These are phyloP conservation scores for Funneliformis geosporum DNA, from an alignment of 192 early-diverging fungal genomes.

Conservation along the genomic window DNA sequence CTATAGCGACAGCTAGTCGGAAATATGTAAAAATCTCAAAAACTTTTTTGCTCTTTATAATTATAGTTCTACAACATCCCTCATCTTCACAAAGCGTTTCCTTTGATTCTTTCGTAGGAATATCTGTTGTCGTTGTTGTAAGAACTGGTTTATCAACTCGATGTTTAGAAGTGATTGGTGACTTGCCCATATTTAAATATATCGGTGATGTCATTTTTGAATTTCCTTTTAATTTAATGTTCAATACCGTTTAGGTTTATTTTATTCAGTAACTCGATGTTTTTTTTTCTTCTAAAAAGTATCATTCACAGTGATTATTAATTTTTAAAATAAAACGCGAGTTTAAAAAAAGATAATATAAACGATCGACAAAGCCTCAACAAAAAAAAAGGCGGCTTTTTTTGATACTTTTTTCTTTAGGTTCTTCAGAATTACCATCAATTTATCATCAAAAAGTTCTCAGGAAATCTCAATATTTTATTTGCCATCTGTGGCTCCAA, in stretches of 20 bases:
- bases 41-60: background rate
- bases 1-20: background rate
- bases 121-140: background rate
- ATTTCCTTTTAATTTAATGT: background rate
- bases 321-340: background rate
- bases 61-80: constrained; percentile 7
- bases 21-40: constrained; percentile 4
- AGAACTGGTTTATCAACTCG: background rate
- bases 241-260: no score
- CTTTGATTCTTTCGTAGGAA: background rate
- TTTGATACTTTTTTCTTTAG: background rate
- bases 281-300: background rate
- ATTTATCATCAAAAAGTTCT: background rate
- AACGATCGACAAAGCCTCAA: background rate
- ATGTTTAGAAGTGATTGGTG: background rate
- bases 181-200: background rate
- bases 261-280: no score
- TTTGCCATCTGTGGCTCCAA: background rate
- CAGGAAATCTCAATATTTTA: no score
- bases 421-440: background rate
- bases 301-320: background rate
- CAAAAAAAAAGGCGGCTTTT: background rate
- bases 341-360: background rate
- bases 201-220: background rate
- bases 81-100: background rate